phyloP scores from a whole-genome alignment of 768 basidiomycete genomes.

The Bullera alba region DNA sequence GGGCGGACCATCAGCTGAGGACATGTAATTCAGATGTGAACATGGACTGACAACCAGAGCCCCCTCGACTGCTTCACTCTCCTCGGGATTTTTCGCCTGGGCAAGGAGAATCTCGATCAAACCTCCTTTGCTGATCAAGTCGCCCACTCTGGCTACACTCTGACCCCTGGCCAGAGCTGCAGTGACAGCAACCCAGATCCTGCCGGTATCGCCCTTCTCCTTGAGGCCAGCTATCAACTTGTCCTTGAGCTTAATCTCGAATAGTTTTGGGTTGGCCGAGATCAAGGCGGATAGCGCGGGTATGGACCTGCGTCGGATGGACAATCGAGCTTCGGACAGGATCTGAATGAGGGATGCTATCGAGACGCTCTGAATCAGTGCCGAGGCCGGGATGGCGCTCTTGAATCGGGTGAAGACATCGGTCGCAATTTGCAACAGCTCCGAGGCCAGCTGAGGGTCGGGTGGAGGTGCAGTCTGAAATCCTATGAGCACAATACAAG shows the following conservation, averaged over 20 bases:
- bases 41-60: conserved; percentile 24
- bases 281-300: conserved; percentile 72
- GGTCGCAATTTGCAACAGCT: conserved; percentile 55
- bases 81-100: conserved; percentile 26
- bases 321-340: conserved; percentile 68
- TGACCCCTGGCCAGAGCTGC: conserved; percentile 65
- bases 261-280: conserved; percentile 59
- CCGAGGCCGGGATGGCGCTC: conserved; percentile 33
- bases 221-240: conserved; percentile 49
- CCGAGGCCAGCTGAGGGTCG: conserved; percentile 48
- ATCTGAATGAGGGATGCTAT: conserved; percentile 56
- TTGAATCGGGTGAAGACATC: conserved; percentile 84
- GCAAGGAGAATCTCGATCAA: conserved; percentile 18
- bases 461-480: conserved; percentile 21
- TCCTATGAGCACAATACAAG: not conserved
- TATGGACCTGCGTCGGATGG: conserved; percentile 87
- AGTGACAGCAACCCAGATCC: conserved; percentile 57
- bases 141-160: conserved; percentile 4
- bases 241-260: conserved; percentile 55
- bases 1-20: not conserved
- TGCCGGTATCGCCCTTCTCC: conserved; percentile 12
- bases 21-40: not conserved
- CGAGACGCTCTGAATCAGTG: conserved; percentile 50
- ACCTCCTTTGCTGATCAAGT: conserved; percentile 20
- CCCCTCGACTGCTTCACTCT: conserved; percentile 34